Base-by-base conservation (phyloP, 805 yeast genomes). In the Starmerella stellata region DNA sequence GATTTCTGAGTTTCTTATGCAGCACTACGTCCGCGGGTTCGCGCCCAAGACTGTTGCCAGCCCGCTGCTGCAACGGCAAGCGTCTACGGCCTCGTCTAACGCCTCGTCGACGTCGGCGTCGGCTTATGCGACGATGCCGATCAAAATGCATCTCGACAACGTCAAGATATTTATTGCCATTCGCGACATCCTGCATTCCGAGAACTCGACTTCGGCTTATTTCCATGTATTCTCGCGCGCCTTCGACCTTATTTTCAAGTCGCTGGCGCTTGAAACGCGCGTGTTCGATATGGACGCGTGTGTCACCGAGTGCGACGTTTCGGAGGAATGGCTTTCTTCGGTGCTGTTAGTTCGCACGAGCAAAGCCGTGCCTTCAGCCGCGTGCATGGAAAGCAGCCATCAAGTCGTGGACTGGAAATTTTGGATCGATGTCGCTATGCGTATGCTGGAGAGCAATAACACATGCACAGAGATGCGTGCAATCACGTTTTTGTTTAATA, bases 401-500 rank as follows among this genome's bases (percentile, higher is more conserved):
- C 44, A 45, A 3, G 55, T 52, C 7, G 56, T 79, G 19, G 70
- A 77, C 58, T 81, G 93, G 90, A 60, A 62, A 37, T 80, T 82
- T 51, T 81, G 93, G 93, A 54, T 76, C 5, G 62, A 65, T 38
- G 74, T 78, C 14, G 55, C 63, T 13, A 58, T 68, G 42, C 61
- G 70, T 40, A 68, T 80, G 74, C 54, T 80, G n/a, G 51, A 61
- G 5, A 70, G 81, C 5, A 72, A 70, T 34, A 78, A 70, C 53
- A 63, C 72, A 46, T 74, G 71, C 45, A 66, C 69, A 18, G 72
- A 78, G 44, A 59, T 77, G 17, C 69, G 78, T 43, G 71, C 73
- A 13, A 53, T 81, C 29, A 70, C 83, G 4, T 66, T 74, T 40
- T 53, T 81, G 38, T 80, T 73, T 59, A 77, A 79, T 53, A 55